A percentile compares a stretch with the other conserved stretches of the same genome.
Conservation (phyloP, 805 yeast species). For the Saturnispora saitoi region DNA sequence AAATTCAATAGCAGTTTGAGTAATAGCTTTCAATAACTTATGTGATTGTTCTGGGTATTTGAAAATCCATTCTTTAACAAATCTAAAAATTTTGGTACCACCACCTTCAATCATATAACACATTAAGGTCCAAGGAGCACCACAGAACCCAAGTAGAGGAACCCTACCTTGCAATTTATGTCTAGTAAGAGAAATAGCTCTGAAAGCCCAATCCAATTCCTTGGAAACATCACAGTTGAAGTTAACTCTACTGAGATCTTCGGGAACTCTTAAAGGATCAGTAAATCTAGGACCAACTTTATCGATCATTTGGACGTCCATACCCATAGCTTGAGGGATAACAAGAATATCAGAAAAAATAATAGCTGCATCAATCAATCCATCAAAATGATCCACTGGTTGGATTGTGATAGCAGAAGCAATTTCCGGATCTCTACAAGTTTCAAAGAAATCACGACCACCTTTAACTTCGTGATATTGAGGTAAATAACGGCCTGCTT, state of each 20-base stretch:
- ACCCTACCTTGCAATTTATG: slow-evolving; percentile 79
- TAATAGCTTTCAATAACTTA: slow-evolving; percentile 60
- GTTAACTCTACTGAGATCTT: slow-evolving; percentile 52
- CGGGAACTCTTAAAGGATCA: slow-evolving; percentile 70
- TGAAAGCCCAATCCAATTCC: slow-evolving; percentile 89
- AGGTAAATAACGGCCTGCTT: slow-evolving; percentile 91
- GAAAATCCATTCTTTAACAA: slow-evolving; percentile 88
- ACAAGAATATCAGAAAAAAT: slow-evolving; percentile 93
- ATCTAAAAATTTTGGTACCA: slow-evolving; percentile 85
- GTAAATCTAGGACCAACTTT: slow-evolving; percentile 93
- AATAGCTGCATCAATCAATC: slow-evolving; percentile 91
- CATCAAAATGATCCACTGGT: slow-evolving; percentile 84
- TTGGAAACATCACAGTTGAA: slow-evolving; percentile 58
- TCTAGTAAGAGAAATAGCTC: slow-evolving; percentile 89
- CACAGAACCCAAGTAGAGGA: slow-evolving; percentile 90
- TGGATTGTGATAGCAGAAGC: slow-evolving; percentile 94
- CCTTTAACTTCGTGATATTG: slow-evolving; percentile 89
- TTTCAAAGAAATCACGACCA: slow-evolving; percentile 80
- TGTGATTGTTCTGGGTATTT: slow-evolving; percentile 67
- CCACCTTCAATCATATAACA: slow-evolving; percentile 98
- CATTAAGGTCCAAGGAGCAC: slow-evolving; percentile 96
- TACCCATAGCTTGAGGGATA: slow-evolving; percentile 97
- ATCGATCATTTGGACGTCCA: slow-evolving; percentile 87
- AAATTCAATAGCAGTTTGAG: slow-evolving; percentile 87
- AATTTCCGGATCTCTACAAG: slow-evolving; percentile 90